Percentiles rank a stretch among this genome's conserved stretches.
These are phyloP conservation scores for Calonectria hawksworthii DNA, from an alignment of 2,329 filamentous ascomycete genomes.

Conservation along the genomic window DNA sequence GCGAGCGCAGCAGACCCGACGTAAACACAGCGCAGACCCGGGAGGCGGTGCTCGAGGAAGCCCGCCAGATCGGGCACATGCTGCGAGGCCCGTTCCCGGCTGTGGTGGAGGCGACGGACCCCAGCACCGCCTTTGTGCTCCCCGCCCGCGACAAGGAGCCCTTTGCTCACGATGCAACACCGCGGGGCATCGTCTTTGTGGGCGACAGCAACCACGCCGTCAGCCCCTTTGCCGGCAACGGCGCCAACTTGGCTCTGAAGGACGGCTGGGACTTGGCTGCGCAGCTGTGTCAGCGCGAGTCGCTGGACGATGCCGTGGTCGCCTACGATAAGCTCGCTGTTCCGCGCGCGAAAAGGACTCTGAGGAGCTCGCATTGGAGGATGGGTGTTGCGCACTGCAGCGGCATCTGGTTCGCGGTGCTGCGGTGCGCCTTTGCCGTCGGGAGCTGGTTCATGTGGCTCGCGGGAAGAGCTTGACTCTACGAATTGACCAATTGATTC, in stretches of 20 bases:
- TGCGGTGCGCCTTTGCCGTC: slow-evolving; percentile 6
- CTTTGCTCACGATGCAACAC: slow-evolving; percentile 49
- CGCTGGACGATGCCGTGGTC: slow-evolving; percentile 45
- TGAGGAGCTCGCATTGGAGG: slow-evolving; percentile 37
- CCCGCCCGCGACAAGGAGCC: slow-evolving; percentile 58
- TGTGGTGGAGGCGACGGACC: slow-evolving; percentile 54
- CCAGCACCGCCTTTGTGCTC: slow-evolving; percentile 50
- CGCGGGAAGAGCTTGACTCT: background rate
- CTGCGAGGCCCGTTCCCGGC: slow-evolving; percentile 53
- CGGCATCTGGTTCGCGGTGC: slow-evolving; percentile 9
- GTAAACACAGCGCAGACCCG: slow-evolving; percentile 33
- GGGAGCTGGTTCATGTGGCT: slow-evolving; percentile 20
- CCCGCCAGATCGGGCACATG: slow-evolving; percentile 45
- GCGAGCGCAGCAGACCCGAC: slow-evolving; percentile 29
- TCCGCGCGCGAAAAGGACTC: slow-evolving; percentile 45
- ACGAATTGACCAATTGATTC: background rate
- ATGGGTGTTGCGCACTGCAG: slow-evolving; percentile 30
- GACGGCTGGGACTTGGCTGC: slow-evolving; percentile 58
- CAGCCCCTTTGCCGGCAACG: slow-evolving; percentile 60
- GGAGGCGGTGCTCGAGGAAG: slow-evolving; percentile 47
- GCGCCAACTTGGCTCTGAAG: slow-evolving; percentile 59
- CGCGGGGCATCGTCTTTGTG: slow-evolving; percentile 54
- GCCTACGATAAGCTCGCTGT: slow-evolving; percentile 52
- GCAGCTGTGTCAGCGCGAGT: slow-evolving; percentile 45
- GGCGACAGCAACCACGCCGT: slow-evolving; percentile 62